Base-by-base conservation (phyloP, 2,329 filamentous ascomycete genomes). In the Amauroascus niger region DNA sequence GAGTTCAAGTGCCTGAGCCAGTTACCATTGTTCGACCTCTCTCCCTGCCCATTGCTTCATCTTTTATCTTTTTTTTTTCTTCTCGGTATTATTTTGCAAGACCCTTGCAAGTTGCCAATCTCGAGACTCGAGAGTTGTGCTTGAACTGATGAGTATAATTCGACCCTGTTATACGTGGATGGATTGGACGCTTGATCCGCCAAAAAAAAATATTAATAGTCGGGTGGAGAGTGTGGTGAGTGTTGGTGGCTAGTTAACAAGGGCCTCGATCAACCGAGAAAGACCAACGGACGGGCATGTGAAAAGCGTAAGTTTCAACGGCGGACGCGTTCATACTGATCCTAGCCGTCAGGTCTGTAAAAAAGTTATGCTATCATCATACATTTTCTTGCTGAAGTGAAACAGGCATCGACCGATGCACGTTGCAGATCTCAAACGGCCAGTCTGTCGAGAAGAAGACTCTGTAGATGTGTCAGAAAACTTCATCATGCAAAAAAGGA, bases 341-440 rank as follows among this genome's bases (percentile, higher is more conserved):
- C n/a, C n/a, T n/a, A n/a, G n/a, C n/a, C n/a, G n/a, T n/a, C n/a
- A n/a, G n/a, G n/a, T n/a, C n/a, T n/a, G n/a, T n/a, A n/a, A n/a
- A n/a, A n/a, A n/a, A n/a, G n/a, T n/a, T n/a, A n/a, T n/a, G n/a
- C n/a, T n/a, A n/a, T n/a, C n/a, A n/a, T n/a, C n/a, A 13, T 6
- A 40, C 14, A 40, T 40, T 40, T 40, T 6, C 2, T 18, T 18
- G 37, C 20, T 14, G 18, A 45, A 45, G 14, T 30, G 41, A 45
- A 45, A 45, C 22, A 26, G 41, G 28, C 14, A 18, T n/a, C 14
- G 11, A n/a, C n/a, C n/a, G 14, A 50, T 20, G 48, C 47, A 50
- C 14, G 37, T 50, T 43, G 48, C 48, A 50, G 37, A 50, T 41
- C 48, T 40, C 35, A 22, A 40, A 35, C 44, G 44, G 26, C 28